These are phyloP conservation scores for Arbutus unedo DNA, from an alignment of 148 eudicot genomes.

Conservation along the genomic window DNA sequence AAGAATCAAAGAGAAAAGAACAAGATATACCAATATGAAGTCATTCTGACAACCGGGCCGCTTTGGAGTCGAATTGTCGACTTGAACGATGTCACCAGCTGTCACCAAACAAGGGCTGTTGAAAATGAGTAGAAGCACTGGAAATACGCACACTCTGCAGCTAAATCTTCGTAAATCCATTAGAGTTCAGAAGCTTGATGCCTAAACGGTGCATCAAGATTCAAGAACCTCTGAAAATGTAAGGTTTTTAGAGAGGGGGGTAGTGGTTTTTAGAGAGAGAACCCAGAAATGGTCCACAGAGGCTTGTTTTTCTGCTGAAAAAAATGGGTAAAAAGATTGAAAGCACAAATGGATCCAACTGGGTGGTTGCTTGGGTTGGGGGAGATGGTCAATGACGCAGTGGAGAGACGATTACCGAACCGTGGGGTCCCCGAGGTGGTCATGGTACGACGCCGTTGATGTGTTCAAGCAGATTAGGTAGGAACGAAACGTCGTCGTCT, in stretches of 20 bases:
- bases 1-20: background rate
- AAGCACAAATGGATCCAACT: background rate
- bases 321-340: background rate
- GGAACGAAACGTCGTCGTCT: no score
- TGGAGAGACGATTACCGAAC: background rate
- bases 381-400: background rate
- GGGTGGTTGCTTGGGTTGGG: background rate
- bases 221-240: no score
- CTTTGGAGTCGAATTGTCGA: conserved; percentile 66
- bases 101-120: conserved; percentile 31
- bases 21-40: conserved; percentile 62
- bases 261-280: background rate
- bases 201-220: no score
- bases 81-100: conserved; percentile 79
- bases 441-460: background rate
- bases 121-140: conserved; percentile 21
- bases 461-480: background rate
- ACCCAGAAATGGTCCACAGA: background rate
- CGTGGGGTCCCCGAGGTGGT: no score
- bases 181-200: conserved; percentile 1
- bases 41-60: conserved; percentile 87
- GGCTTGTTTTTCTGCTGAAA: background rate
- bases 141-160: conserved; percentile 11
- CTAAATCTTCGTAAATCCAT: conserved; percentile 42
- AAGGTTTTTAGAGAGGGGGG: no score